Base-by-base conservation (phyloP, 2,329 filamentous ascomycete species). In the Myotisia sp. region DNA sequence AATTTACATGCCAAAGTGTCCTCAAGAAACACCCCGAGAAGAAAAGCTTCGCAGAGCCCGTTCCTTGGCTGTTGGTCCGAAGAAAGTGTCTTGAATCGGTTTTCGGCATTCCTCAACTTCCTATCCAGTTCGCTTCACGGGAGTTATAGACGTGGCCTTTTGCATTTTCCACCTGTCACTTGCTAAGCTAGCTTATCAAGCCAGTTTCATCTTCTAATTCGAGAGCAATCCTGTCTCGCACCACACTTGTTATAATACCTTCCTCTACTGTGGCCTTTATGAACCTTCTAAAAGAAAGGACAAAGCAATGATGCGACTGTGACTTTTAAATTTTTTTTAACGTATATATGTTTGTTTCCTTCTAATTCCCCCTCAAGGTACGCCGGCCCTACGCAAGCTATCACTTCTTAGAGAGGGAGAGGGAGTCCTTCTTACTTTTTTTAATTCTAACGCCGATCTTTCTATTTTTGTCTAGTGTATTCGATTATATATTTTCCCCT, bases 1-100 rank as follows among this genome's bases (percentile, higher is more conserved):
- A n/a, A 8, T 29, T 34, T 16, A 28, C 26, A 40, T 42, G 42
- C 40, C 42, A 44, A 44, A 43, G 42, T 44, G 42, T 44, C 42
- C 42, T 44, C 31, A 41, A n/a, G n/a, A n/a, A n/a, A n/a, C n/a
- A n/a, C n/a, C n/a, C n/a, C n/a, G n/a, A n/a, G n/a, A n/a, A n/a
- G n/a, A n/a, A n/a, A n/a, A 33, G 16, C n/a, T n/a, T n/a, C 12
- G 21, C 18, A 20, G 28, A 32, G 21, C 29, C 17, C 14, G 35
- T 28, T 22, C 33, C 29, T 33, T 31, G 26, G 26, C 29, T 29
- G 34, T n/a, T n/a, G n/a, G n/a, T n/a, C n/a, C n/a, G n/a, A n/a
- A n/a, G n/a, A n/a, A n/a, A n/a, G n/a, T n/a, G 9, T 26, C 33
- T 6, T 20, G 22, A 20, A 16, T 10, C 19, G 17, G 3, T 10